Evolutionary conservation across 768 basidiomycete species (phyloP), one percentile per base, ranked within the genome.

Genomic region (Hebeloma cylindrosporum): DNA sequence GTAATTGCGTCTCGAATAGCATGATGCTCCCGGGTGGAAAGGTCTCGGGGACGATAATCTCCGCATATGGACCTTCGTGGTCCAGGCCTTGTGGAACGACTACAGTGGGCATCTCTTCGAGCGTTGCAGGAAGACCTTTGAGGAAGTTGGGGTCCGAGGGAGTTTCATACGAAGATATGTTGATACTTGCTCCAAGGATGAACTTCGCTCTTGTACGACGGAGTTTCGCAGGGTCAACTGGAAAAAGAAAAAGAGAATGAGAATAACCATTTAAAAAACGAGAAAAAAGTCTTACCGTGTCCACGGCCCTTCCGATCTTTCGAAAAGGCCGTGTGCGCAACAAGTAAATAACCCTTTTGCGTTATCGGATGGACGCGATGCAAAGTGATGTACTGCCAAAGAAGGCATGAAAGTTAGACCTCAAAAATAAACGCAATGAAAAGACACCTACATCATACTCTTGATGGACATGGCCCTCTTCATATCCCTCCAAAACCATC

Each of bases 11-110:
- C 59, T 85, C 81, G 59, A 97, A 97, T 14, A 99, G 56, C 86
- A 97, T 83, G 58, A 98, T 80, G 48, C 89, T 92, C 7, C 95
- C 95, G 0, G 95, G 93, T n/a, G 94, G 93, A 68, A 98, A 99
- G 56, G 73, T 70, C 27, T 93, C 85, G 0, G 96, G 96, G 1
- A 96, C 80, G 14, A 77, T 57, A 47, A 98, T 82, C 61, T 93
- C 88, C 16, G 85, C 78, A 64, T 74, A 90, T 0, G 83, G 76
- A 1, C 85, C 85, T 47, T 82, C 80, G 22, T 54, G 61, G 53
- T 89, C 88, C n/a, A 73, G 61, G 3, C 82, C 80, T 42, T 83
- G 78, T 3, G 75, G 69, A n/a, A 79, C 74, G 2, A 71, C 64
- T 14, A 90, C 77, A 3, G 77, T 64, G 0, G 73, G 59, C 57